Evolutionary conservation across 192 early-diverging fungal species (phyloP).

Genomic region (Gonapodya sp.): DNA sequence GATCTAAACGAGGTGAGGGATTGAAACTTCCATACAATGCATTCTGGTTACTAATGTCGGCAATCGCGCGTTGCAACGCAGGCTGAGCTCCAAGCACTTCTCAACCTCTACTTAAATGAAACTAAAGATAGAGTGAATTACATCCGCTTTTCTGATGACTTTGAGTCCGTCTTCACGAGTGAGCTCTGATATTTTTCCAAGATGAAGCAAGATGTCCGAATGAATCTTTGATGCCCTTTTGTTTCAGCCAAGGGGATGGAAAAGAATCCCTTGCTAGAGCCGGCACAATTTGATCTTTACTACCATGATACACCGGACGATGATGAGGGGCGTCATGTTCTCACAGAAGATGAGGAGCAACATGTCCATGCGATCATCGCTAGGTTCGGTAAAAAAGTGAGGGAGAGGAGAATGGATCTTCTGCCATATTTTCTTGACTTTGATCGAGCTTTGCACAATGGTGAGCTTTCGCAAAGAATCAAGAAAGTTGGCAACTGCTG

Average conservation of each 20-base stretch:
- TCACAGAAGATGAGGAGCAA: not conserved
- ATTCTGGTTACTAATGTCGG: slow-evolving; percentile 18
- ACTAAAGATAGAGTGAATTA: slow-evolving; percentile 26
- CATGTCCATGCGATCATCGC: not conserved
- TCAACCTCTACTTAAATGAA: not conserved
- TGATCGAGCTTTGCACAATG: not conserved
- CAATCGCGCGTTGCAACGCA: too few species aligned
- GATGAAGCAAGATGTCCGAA: too few species aligned
- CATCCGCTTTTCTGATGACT: slow-evolving; percentile 29
- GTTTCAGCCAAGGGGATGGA: slow-evolving; percentile 25
- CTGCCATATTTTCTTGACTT: not conserved
- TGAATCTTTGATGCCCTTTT: too few species aligned
- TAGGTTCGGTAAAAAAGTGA: not conserved
- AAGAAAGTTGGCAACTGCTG: not conserved
- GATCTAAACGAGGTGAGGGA: slow-evolving; percentile 25
- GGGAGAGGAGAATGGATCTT: slow-evolving; percentile 8
- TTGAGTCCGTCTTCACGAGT: slow-evolving; percentile 43
- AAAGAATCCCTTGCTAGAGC: slow-evolving; percentile 28
- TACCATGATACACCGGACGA: not conserved
- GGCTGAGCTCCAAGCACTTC: not conserved
- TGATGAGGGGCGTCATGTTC: not conserved
- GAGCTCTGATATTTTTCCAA: too few species aligned
- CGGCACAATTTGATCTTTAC: slow-evolving; percentile 22
- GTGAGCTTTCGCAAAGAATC: not conserved
- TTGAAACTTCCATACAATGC: not conserved